Conservation (phyloP, 192 early-diverging fungal genomes). For the Chytriomyces confervae region DNA sequence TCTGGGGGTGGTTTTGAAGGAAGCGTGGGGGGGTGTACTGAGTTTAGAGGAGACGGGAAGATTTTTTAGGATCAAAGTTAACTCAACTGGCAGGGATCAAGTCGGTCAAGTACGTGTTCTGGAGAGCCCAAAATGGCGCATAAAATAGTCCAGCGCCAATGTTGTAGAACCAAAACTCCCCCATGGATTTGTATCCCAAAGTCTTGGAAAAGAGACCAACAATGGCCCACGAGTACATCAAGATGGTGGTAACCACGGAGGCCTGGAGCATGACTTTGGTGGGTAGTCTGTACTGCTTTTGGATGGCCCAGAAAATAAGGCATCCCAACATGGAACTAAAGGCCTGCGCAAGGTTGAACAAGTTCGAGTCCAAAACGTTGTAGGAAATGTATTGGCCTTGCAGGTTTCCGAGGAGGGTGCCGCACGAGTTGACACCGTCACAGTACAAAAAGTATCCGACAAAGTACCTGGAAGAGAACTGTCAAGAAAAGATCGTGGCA, state of each 20-base stretch:
- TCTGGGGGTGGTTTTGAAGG: not conserved
- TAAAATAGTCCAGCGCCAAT: not conserved
- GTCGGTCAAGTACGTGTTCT: constrained; percentile 50
- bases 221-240: constrained; percentile 42
- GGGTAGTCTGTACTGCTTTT: constrained; percentile 34
- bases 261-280: constrained; percentile 49
- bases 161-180: constrained; percentile 29
- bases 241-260: constrained; percentile 36
- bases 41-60: no score
- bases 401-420: constrained; percentile 36
- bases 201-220: constrained; percentile 32
- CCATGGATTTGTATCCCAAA: constrained; percentile 32
- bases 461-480: not conserved
- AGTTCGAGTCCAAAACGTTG: constrained; percentile 19
- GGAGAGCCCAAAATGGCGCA: constrained; percentile 44
- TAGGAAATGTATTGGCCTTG: constrained; percentile 41
- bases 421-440: constrained; percentile 42
- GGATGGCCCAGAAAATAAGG: constrained; percentile 40
- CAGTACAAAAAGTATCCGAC: constrained; percentile 47
- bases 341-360: constrained; percentile 42
- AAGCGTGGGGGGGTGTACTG: no score
- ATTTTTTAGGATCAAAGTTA: no score
- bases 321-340: constrained; percentile 46
- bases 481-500: no score
- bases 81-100: constrained; percentile 36